Base-by-base conservation (phyloP, 2,329 filamentous ascomycete species). In the Colletotrichum higginsianum region DNA sequence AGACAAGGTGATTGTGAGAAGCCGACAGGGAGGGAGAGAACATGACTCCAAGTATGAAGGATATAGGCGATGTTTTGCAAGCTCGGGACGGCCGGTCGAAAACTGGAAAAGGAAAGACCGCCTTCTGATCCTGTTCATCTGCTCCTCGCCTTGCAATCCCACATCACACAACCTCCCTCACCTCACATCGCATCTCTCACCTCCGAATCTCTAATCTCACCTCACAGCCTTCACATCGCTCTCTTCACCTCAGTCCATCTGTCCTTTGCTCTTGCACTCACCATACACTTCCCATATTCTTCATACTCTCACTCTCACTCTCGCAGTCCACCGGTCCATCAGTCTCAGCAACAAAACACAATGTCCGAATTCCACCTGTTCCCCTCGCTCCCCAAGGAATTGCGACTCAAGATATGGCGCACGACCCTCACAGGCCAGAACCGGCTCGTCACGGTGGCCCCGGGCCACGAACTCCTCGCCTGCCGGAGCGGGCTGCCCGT, bases 381-480 rank as follows among this genome's bases (percentile, higher is more conserved):
- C 38, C 7, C 12, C 12, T 16, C 21, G 15, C 61, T 69, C 15
- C 67, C 67, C 1, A 13, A 30, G 3, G 61, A 69, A 8, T 13
- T 69, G 9, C 53, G 61, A 21, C 46, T 52, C 30, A 13, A 38
- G 9, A 52, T 69, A 44, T 49, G 53, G 67, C 12, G 38, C 26
- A 30, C 23, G 6, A 15, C 53, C 8, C 67, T 69, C 47, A 16
- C 64, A 6, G 38, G 5, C 18, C 42, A 35, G 46, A 40, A 38
- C 16, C n/a, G 63, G 13, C 38, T 69, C 26, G 67, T 69, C 13
- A 46, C 38, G 3, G 38, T 58, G 7, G n/a, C 47, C 18, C 66
- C 61, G 38, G 13, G 9, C 12, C 11, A 11, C 4, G 66, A 69
- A 16, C 61, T 12, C 2, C 35, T 46, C 13, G 42, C 46, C 15